Base-by-base conservation (phyloP, 352 stramenopile genomes). In the Phytophthora europaea region DNA sequence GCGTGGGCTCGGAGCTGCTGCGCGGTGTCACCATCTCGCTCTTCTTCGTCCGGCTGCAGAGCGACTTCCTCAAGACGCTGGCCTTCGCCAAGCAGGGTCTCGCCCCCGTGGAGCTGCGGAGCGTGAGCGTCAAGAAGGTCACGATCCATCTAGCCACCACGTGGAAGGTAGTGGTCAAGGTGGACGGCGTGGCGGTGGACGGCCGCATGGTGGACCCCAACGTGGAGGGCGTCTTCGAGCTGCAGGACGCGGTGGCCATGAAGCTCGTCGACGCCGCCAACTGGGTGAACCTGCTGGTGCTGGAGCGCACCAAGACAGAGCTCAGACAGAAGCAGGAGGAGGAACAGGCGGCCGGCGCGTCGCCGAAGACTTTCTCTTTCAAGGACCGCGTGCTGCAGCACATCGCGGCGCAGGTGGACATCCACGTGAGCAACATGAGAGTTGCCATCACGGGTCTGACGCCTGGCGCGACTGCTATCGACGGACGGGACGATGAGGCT, bases 381-480 rank as follows among this genome's bases (percentile, higher is more conserved):
- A 89, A 90, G 33, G 84, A 92, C 59, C 84, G 84, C 33, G 81
- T 91, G 28, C 56, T 92, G 22, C 84, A 92, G 65, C 70, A 84
- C 43, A 74, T 91, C 20, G 76, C 85, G n/a, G 81, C 83, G 3
- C 84, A 92, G 60, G 74, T 91, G 50, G 84, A 92, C 23, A 61
- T 91, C 31, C 79, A 87, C 51, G 70, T 90, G 53, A 84, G 58
- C 10, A 61, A 86, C 22, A 70, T 89, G 45, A 72, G 73, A 61
- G 64, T 91, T 33, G 66, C 61, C 13, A 76, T 86, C 36, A 87
- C 73, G 23, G 79, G 68, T 6, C 43, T 82, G 18, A 78, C 64
- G 6, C 62, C 70, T 10, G 62, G 65, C 26, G 52, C 23, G 64
- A 40, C 73, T 60, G 63, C 72, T 34, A 68, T 82, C 51, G 72